Evolutionary conservation across 441 rosid species (phyloP).

Genomic region (Bocquillonia castaneifolia): DNA sequence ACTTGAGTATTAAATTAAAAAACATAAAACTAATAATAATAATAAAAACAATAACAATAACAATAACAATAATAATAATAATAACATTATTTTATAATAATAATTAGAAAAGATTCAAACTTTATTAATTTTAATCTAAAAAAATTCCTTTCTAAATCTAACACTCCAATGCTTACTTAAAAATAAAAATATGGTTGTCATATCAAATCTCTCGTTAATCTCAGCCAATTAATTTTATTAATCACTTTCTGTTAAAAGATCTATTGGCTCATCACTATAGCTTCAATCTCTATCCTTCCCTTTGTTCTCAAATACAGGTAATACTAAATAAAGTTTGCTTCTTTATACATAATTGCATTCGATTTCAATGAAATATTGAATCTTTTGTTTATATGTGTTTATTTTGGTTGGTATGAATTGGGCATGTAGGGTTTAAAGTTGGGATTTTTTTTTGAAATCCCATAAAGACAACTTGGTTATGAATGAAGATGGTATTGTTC

Average conservation of each 20-base stretch:
- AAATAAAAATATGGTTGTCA: neutral
- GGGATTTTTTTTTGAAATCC: conserved; percentile 25
- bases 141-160: neutral
- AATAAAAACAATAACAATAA: too few relatives aligned
- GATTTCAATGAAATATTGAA: neutral
- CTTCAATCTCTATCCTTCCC: neutral
- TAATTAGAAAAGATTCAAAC: too few relatives aligned
- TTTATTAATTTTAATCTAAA: too few relatives aligned
- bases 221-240: neutral
- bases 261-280: neutral
- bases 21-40: too few relatives aligned
- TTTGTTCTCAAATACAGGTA: conserved; percentile 3
- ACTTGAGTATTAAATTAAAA: too few relatives aligned
- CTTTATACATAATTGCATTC: neutral
- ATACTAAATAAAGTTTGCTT: too few relatives aligned
- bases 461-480: conserved; percentile 18
- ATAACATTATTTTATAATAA: too few relatives aligned
- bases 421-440: conserved; percentile 25
- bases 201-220: neutral
- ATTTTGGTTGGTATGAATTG: conserved; percentile 21
- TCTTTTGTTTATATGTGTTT: conserved; percentile 3
- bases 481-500: conserved; percentile 48
- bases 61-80: too few relatives aligned
- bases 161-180: neutral
- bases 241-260: neutral